These are phyloP conservation scores for Cadophora sp. DNA, from an alignment of 2,329 filamentous ascomycete species.

Conservation along the genomic window DNA sequence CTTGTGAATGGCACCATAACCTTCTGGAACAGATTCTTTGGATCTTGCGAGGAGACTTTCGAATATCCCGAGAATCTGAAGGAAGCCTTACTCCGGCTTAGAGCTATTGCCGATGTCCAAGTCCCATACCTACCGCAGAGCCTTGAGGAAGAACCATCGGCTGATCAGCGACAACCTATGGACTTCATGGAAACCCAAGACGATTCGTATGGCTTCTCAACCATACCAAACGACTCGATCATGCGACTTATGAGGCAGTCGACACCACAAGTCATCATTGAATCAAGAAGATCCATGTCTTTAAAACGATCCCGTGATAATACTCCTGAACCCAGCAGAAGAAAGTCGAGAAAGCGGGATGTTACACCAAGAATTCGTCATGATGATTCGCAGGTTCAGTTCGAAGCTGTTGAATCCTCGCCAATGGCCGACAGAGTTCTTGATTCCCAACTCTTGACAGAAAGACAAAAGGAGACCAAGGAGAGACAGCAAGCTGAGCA, in stretches of 20 bases:
- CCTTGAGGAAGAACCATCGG: constrained; percentile 44
- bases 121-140: constrained; percentile 55
- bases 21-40: constrained; percentile 77
- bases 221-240: constrained; percentile 18
- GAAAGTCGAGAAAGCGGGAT: constrained; percentile 45
- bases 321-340: constrained; percentile 46
- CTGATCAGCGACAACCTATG: constrained; percentile 31
- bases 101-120: constrained; percentile 58
- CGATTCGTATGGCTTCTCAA: constrained; percentile 23
- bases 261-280: constrained; percentile 39
- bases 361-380: constrained; percentile 68
- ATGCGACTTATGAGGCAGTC: constrained; percentile 26
- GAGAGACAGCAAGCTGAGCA: constrained; percentile 72
- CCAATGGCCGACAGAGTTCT: constrained; percentile 54
- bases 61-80: constrained; percentile 71
- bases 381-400: constrained; percentile 83
- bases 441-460: constrained; percentile 79
- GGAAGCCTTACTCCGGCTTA: constrained; percentile 65
- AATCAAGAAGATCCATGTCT: constrained; percentile 17
- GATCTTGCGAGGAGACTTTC: constrained; percentile 58
- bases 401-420: constrained; percentile 71
- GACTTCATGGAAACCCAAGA: constrained; percentile 51
- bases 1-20: constrained; percentile 61
- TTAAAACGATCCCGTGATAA: constrained; percentile 37
- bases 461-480: constrained; percentile 78